Evolutionary conservation across 805 yeast species (phyloP).

Genomic region (Ogataea nakhonphanomensis): DNA sequence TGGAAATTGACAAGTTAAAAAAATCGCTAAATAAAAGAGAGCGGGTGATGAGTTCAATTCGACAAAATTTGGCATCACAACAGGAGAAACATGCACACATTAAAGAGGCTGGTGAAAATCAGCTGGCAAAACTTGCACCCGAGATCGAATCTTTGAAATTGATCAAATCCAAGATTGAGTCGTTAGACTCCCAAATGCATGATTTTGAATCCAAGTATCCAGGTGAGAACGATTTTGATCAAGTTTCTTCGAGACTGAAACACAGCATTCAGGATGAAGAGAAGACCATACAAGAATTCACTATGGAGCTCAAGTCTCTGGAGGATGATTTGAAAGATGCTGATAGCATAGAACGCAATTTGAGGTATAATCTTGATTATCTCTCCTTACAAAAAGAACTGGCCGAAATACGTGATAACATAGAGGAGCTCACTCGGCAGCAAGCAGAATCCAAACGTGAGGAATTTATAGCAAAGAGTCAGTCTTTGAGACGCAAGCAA

Average conservation of each 20-base stretch:
- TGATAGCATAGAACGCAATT: conserved; percentile 55
- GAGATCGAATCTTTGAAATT: conserved; percentile 33
- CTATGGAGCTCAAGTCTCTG: conserved; percentile 53
- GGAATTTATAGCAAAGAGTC: conserved; percentile 57
- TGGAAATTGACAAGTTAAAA: conserved; percentile 22
- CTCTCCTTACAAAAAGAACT: conserved; percentile 42
- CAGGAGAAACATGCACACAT: conserved; percentile 10
- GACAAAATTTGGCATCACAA: conserved; percentile 11
- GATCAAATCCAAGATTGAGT: conserved; percentile 40
- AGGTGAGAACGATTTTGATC: conserved; percentile 13
- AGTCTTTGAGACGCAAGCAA: conserved; percentile 45
- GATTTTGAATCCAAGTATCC: conserved; percentile 27
- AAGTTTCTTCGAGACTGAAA: conserved; percentile 14
- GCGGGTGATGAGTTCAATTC: conserved; percentile 12
- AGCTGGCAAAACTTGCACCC: conserved; percentile 18
- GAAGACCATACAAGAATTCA: conserved; percentile 25
- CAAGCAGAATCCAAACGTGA: conserved; percentile 57
- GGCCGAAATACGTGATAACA: conserved; percentile 21
- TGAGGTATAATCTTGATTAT: conserved; percentile 42
- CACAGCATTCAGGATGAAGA: conserved; percentile 29
- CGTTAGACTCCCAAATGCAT: conserved; percentile 42
- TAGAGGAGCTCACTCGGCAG: conserved; percentile 35
- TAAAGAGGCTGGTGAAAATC: conserved; percentile 19
- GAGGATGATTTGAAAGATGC: conserved; percentile 54
- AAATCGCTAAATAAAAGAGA: conserved; percentile 4